These are phyloP conservation scores for Penicillium pulvis DNA, from an alignment of 495 filamentous ascomycete genomes.

Conservation along the genomic window DNA sequence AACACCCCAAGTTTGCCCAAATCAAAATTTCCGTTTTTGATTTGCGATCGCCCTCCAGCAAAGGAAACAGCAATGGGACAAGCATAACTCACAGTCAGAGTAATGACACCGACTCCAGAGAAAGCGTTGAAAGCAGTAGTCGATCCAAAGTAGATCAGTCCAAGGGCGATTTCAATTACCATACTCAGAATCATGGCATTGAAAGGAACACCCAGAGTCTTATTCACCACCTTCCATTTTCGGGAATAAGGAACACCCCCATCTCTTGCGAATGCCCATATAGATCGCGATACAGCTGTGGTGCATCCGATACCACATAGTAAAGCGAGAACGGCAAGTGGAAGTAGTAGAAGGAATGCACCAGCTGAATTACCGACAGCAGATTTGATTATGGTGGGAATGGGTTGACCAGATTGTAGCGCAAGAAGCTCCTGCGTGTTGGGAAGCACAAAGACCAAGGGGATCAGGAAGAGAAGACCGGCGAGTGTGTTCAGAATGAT, in stretches of 20 bases:
- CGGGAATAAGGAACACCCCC: conserved; percentile 60
- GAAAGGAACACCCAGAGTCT: conserved; percentile 51
- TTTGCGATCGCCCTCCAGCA: conserved; percentile 45
- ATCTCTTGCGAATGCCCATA: conserved; percentile 60
- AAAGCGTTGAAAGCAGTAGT: conserved; percentile 61
- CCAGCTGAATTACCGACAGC: conserved; percentile 38
- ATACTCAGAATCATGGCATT: conserved; percentile 53
- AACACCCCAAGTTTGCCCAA: conserved; percentile 57
- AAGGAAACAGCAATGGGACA: conserved; percentile 53
- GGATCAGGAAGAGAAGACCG: conserved; percentile 63
- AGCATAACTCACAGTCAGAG: conserved; percentile 55
- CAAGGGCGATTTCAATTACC: conserved; percentile 52
- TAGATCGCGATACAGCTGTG: conserved; percentile 14
- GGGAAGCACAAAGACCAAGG: conserved; percentile 62
- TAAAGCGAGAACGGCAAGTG: conserved; percentile 62
- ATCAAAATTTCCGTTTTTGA: conserved; percentile 54
- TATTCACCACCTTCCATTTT: conserved; percentile 56
- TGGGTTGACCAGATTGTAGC: conserved; percentile 43
- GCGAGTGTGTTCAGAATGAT: conserved; percentile 64
- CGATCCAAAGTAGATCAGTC: conserved; percentile 58
- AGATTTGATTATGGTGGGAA: conserved; percentile 21
- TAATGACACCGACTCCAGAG: conserved; percentile 60
- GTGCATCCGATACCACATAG: conserved; percentile 17
- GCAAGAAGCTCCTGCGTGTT: conserved; percentile 40
- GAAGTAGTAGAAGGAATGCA: conserved; percentile 64